Conservation (phyloP, 2,329 filamentous ascomycete genomes). For the Apiospora pterosperma region DNA sequence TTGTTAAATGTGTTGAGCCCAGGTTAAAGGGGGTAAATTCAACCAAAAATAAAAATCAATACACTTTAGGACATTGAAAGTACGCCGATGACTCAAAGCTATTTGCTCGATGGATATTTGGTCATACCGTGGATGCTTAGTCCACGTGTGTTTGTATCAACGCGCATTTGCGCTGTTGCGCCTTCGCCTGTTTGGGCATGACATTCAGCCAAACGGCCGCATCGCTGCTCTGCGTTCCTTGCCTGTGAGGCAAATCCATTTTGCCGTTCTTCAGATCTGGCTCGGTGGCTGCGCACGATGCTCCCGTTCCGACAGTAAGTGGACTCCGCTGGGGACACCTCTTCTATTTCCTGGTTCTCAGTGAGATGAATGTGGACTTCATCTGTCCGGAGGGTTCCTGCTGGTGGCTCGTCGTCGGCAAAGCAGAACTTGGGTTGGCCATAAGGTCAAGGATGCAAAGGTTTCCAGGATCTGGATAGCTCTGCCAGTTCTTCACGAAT, state of each 20-base stretch:
- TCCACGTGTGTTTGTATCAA: too few species aligned
- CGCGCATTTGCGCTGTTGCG: too few species aligned
- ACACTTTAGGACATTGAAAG: too few species aligned
- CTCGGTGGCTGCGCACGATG: neutral
- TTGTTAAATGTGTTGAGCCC: too few species aligned
- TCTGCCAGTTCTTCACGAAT: constrained; percentile 50
- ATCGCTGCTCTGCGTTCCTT: neutral
- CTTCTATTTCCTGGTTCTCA: neutral
- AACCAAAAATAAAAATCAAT: too few species aligned
- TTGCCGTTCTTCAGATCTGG: neutral
- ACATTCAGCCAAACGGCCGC: neutral
- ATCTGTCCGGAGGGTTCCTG: neutral
- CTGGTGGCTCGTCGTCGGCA: too few species aligned
- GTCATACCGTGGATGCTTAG: too few species aligned
- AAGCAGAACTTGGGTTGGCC: constrained; percentile 52
- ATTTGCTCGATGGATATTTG: too few species aligned
- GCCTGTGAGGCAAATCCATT: neutral
- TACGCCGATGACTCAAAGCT: too few species aligned
- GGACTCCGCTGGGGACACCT: neutral
- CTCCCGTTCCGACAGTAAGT: neutral
- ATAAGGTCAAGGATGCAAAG: constrained; percentile 52
- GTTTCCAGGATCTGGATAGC: constrained; percentile 51
- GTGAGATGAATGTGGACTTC: neutral
- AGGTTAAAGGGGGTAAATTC: too few species aligned
- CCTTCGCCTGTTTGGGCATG: too few species aligned